Evolutionary conservation across 495 filamentous ascomycete genomes (phyloP).

Genomic region (Rhypophila decipiens): DNA sequence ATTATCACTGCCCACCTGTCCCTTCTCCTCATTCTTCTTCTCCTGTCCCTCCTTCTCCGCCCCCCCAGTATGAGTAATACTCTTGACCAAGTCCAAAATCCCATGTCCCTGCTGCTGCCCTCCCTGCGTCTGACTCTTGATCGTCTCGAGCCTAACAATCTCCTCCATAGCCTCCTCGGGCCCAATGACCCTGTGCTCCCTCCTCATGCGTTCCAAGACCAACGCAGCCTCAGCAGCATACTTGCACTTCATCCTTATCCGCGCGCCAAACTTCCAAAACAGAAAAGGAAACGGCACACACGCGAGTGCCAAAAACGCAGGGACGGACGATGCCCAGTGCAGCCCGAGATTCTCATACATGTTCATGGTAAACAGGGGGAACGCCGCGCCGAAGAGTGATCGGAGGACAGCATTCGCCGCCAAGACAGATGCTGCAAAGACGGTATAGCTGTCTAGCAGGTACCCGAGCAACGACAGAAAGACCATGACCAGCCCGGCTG

Average conservation of each 20-base stretch:
- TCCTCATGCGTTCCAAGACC: constrained; percentile 33
- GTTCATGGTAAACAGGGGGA: constrained; percentile 74
- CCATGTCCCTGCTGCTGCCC: not conserved
- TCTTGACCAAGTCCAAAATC: not conserved
- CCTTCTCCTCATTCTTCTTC: not conserved
- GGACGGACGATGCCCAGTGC: constrained; percentile 74
- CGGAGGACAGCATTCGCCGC: constrained; percentile 69
- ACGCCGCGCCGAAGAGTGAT: constrained; percentile 66
- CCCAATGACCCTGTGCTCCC: constrained; percentile 4
- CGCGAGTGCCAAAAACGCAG: constrained; percentile 67
- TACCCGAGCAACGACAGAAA: constrained; percentile 74
- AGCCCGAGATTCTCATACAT: constrained; percentile 73
- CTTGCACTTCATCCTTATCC: constrained; percentile 64
- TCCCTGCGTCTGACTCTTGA: not conserved
- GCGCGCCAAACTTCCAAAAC: constrained; percentile 67
- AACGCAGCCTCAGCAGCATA: constrained; percentile 62
- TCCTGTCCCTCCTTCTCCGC: not conserved
- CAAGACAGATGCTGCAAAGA: constrained; percentile 74
- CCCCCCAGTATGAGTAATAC: not conserved
- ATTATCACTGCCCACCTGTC: too few relatives aligned
- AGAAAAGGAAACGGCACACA: constrained; percentile 78
- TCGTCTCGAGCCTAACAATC: constrained; percentile 2
- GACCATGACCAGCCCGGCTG: constrained; percentile 45
- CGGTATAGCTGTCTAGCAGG: constrained; percentile 74
- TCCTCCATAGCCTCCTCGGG: constrained; percentile 5